Conservation (phyloP, 1,284 basidiomycete genomes). For the Trichosporon sp. region DNA sequence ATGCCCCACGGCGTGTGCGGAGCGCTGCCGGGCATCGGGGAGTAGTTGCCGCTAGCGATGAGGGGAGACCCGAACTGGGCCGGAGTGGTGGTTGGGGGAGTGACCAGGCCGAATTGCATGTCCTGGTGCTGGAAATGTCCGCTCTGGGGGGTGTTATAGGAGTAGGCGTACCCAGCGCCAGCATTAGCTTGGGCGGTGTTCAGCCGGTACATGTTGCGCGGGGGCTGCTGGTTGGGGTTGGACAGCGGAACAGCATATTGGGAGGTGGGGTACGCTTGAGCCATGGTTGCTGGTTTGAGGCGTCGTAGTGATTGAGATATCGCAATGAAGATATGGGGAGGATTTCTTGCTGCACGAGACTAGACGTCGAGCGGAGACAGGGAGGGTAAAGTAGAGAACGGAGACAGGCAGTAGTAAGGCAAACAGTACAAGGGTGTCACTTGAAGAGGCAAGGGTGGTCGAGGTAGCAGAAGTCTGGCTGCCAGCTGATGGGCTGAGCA, state of each 20-base stretch:
- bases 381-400: too few species aligned
- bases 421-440: background rate
- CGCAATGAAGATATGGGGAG: background rate
- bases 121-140: conserved; percentile 12
- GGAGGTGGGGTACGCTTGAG: conserved; percentile 15
- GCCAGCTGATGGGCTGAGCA: background rate
- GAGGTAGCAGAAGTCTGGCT: background rate
- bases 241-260: conserved; percentile 3
- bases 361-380: background rate
- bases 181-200: background rate
- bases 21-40: conserved; percentile 5
- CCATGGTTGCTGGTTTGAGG: conserved; percentile 10
- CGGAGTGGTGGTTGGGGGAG: conserved; percentile 13
- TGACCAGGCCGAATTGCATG: conserved; percentile 14
- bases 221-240: conserved; percentile 1
- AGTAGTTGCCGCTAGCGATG: conserved; percentile 9
- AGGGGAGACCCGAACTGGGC: conserved; percentile 16
- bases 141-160: conserved; percentile 1
- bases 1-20: conserved; percentile 13
- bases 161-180: background rate
- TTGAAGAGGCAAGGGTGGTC: background rate
- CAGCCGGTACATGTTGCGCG: conserved; percentile 14
- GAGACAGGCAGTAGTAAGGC: too few species aligned
- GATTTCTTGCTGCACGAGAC: background rate
- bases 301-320: background rate